phyloP scores from a whole-genome alignment of 495 filamentous ascomycete species.

The Daldinia childiae region DNA sequence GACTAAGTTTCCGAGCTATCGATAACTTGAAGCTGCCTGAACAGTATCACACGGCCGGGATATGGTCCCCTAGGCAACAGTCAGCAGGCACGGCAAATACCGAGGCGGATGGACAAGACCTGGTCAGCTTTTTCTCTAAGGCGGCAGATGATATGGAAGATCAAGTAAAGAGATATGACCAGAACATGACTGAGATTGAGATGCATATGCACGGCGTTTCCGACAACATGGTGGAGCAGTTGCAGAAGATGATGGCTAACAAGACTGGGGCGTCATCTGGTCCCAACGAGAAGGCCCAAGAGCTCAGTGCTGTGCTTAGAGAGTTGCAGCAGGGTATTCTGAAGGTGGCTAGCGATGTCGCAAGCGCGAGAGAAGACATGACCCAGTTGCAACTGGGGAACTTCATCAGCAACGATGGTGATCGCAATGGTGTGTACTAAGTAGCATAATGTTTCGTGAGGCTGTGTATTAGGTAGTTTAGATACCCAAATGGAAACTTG shows the following conservation, averaged over 20 bases:
- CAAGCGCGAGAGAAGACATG: slow-evolving; percentile 72
- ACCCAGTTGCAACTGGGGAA: slow-evolving; percentile 72
- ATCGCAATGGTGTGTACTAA: slow-evolving; percentile 45
- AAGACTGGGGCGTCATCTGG: slow-evolving; percentile 56
- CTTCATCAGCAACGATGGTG: slow-evolving; percentile 49
- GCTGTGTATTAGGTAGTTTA: slow-evolving; percentile 14
- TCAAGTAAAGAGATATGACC: slow-evolving; percentile 71
- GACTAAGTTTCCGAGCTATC: slow-evolving; percentile 76
- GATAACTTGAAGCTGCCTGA: slow-evolving; percentile 78
- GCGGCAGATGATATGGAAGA: slow-evolving; percentile 75
- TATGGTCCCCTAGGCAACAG: slow-evolving; percentile 61
- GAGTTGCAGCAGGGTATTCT: slow-evolving; percentile 84
- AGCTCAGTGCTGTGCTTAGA: slow-evolving; percentile 72
- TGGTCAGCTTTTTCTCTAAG: slow-evolving; percentile 80
- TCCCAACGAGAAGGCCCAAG: slow-evolving; percentile 54
- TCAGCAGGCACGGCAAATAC: slow-evolving; percentile 45
- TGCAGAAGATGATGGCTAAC: slow-evolving; percentile 70
- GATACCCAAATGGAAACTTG: slow-evolving; percentile 13
- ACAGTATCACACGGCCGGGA: slow-evolving; percentile 71
- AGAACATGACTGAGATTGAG: slow-evolving; percentile 82
- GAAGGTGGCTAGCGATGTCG: slow-evolving; percentile 76
- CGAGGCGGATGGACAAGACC: slow-evolving; percentile 69
- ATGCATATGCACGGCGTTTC: slow-evolving; percentile 81
- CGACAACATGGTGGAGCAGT: slow-evolving; percentile 70
- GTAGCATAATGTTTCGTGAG: background rate